phyloP scores from a whole-genome alignment of 441 rosid species.

The Croton setiger region DNA sequence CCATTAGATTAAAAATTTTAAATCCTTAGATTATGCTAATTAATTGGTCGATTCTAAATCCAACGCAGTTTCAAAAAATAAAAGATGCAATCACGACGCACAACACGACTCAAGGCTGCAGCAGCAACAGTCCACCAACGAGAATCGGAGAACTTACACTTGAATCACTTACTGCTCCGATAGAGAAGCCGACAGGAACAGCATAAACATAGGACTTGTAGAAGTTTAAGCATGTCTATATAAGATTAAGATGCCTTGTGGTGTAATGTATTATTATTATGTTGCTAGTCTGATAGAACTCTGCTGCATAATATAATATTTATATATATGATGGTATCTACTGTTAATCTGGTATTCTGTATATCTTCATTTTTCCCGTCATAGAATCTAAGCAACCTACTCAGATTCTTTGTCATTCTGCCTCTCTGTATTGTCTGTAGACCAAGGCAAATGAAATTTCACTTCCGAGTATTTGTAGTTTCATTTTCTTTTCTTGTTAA shows the following conservation, averaged over 20 bases:
- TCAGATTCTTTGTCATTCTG: slow-evolving; percentile 31
- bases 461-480: neutral
- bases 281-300: neutral
- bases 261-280: no score
- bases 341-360: slow-evolving; percentile 30
- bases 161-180: slow-evolving; percentile 40
- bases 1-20: neutral
- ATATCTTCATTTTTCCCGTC: slow-evolving; percentile 27
- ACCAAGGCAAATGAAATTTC: slow-evolving; percentile 18
- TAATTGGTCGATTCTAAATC: neutral
- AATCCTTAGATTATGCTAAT: neutral
- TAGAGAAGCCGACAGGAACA: slow-evolving; percentile 42
- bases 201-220: slow-evolving; percentile 8
- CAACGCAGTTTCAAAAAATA: slow-evolving; percentile 87
- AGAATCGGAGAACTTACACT: slow-evolving; percentile 58
- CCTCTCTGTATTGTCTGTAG: slow-evolving; percentile 19
- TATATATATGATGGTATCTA: no score
- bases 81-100: slow-evolving; percentile 74
- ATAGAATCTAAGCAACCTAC: slow-evolving; percentile 18
- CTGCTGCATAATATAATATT: no score
- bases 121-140: slow-evolving; percentile 55
- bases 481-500: neutral
- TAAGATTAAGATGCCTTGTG: slow-evolving; percentile 8
- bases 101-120: slow-evolving; percentile 51
- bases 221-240: slow-evolving; percentile 14